Percentiles rank a stretch among this genome's conserved stretches.
Conservation (phyloP, 2,329 filamentous ascomycete genomes). For the Fusarium graminum region DNA sequence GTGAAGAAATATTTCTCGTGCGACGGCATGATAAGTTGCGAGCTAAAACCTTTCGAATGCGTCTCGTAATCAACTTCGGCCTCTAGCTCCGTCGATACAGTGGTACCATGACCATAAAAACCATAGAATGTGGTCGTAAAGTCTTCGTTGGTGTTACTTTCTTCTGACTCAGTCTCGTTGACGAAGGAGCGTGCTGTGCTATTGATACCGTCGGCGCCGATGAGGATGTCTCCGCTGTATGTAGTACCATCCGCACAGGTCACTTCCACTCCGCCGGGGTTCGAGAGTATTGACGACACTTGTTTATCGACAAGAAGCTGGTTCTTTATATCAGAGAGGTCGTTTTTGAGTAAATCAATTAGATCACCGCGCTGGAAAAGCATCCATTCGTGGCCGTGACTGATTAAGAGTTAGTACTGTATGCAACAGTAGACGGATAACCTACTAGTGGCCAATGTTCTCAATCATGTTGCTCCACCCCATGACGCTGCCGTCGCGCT, state of each 20-base stretch:
- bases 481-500: conserved; percentile 19
- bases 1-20: conserved; percentile 32
- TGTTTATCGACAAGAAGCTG: conserved; percentile 29
- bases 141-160: neutral
- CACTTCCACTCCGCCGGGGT: conserved; percentile 15
- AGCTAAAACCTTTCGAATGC: conserved; percentile 17
- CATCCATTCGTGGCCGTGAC: conserved; percentile 39
- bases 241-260: conserved; percentile 30
- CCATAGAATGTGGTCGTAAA: conserved; percentile 31
- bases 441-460: conserved; percentile 26
- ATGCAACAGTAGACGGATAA: fast-evolving
- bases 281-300: conserved; percentile 9
- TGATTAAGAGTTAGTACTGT: neutral
- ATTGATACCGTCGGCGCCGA: conserved; percentile 40
- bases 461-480: conserved; percentile 36
- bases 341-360: conserved; percentile 25
- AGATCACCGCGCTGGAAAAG: conserved; percentile 36
- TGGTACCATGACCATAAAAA: conserved; percentile 22
- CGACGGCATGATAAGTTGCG: conserved; percentile 26
- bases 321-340: conserved; percentile 13
- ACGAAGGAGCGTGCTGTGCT: conserved; percentile 26
- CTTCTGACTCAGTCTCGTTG: neutral
- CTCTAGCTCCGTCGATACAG: conserved; percentile 3
- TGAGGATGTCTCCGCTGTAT: conserved; percentile 27
- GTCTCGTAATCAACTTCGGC: conserved; percentile 26